Percentiles rank a stretch among this genome's conserved stretches.
These are phyloP conservation scores for Nannizziopsis barbatae DNA, from an alignment of 2,329 filamentous ascomycete species.

Conservation along the genomic window DNA sequence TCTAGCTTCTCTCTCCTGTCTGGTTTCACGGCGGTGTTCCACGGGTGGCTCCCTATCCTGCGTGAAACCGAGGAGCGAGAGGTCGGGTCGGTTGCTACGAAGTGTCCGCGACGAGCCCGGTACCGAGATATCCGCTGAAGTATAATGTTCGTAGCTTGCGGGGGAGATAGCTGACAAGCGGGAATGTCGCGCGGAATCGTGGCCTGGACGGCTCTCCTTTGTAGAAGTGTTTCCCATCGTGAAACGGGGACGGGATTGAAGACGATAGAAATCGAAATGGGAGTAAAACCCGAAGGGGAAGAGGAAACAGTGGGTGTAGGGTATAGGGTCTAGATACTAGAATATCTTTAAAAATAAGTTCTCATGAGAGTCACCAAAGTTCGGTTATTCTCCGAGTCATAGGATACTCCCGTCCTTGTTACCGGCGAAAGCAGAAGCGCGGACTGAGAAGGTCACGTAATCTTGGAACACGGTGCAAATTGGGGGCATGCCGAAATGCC, in stretches of 20 bases:
- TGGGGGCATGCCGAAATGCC: background rate
- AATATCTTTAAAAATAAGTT: background rate
- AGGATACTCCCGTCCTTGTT: background rate
- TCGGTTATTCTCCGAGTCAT: background rate
- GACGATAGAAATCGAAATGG: background rate
- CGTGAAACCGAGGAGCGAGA: slow-evolving; percentile 48
- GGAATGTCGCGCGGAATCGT: slow-evolving; percentile 9
- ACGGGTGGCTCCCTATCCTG: slow-evolving; percentile 41
- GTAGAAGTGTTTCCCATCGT: slow-evolving; percentile 40
- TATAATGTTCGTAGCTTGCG: slow-evolving; percentile 6
- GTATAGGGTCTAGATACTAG: background rate
- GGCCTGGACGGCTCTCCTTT: slow-evolving; percentile 33
- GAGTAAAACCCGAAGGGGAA: background rate
- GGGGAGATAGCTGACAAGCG: slow-evolving; percentile 8
- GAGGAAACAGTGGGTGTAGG: background rate
- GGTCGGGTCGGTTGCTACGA: slow-evolving; percentile 46
- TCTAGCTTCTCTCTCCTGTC: slow-evolving; percentile 79
- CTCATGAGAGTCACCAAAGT: background rate
- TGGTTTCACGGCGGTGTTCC: slow-evolving; percentile 67
- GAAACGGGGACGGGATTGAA: background rate
- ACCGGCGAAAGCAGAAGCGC: slow-evolving; percentile 2
- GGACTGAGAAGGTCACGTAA: background rate
- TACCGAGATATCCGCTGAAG: background rate
- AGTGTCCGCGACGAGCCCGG: slow-evolving; percentile 18
- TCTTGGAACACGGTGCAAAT: background rate